Percentiles rank a stretch among this genome's conserved stretches.
Conservation (phyloP, 805 yeast genomes). For the Kodamaea lidongshanica region DNA sequence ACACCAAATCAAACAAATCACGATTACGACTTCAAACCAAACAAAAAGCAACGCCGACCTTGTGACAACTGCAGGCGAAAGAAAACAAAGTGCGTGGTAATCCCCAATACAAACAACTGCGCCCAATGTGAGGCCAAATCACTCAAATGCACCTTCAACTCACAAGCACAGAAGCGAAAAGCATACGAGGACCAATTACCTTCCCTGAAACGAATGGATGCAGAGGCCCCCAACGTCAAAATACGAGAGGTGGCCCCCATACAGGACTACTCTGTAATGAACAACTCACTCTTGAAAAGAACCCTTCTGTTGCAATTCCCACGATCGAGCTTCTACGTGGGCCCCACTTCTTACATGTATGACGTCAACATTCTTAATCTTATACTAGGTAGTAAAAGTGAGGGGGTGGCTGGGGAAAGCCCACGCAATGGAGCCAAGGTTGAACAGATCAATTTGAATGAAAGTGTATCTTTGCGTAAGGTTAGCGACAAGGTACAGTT, state of each 20-base stretch:
- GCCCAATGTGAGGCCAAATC: conserved; percentile 72
- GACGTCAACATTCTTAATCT: conserved; percentile 65
- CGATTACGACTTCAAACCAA: conserved; percentile 1
- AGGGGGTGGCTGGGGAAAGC: conserved; percentile 25
- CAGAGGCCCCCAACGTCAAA: conserved; percentile 35
- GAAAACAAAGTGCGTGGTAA: conserved; percentile 70
- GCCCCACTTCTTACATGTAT: conserved; percentile 74
- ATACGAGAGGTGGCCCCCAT: conserved; percentile 54
- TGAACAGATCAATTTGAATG: conserved; percentile 73
- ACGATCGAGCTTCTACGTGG: conserved; percentile 80
- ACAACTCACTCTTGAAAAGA: conserved; percentile 58
- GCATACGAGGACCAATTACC: conserved; percentile 12
- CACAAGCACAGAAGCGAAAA: conserved; percentile 42
- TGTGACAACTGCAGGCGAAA: conserved; percentile 83
- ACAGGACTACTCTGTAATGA: conserved; percentile 60
- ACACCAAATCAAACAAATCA: not conserved
- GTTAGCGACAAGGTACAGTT: conserved; percentile 76
- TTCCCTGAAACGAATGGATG: conserved; percentile 13
- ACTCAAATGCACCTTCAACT: conserved; percentile 69
- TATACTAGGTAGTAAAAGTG: conserved; percentile 29
- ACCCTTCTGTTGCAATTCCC: conserved; percentile 81
- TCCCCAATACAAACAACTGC: conserved; percentile 59
- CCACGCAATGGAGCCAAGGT: conserved; percentile 34
- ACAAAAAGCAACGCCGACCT: conserved; percentile 47
- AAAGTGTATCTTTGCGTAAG: conserved; percentile 62